These are phyloP conservation scores for Triticum urartu DNA, from an alignment of 176 grass and related monocot species.

Conservation along the genomic window DNA sequence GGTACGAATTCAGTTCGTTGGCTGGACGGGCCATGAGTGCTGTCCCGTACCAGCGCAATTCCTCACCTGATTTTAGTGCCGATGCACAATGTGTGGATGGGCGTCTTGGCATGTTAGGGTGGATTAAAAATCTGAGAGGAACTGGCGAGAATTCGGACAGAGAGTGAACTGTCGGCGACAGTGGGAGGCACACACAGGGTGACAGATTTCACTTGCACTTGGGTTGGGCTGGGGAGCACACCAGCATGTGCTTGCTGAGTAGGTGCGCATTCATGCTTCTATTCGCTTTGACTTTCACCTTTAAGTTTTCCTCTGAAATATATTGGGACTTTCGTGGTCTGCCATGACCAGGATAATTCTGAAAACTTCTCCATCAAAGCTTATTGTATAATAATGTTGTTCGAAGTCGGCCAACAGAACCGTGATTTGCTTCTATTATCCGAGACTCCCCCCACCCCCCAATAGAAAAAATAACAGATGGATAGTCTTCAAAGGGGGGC, in stretches of 20 bases:
- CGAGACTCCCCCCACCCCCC: slow-evolving; percentile 8
- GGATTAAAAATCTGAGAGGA: not conserved
- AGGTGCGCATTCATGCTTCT: slow-evolving; percentile 12
- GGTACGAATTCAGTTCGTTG: not conserved
- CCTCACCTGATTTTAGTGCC: not conserved
- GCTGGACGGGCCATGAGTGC: not conserved
- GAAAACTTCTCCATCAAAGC: not conserved
- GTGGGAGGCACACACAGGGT: not conserved
- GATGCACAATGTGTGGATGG: not conserved
- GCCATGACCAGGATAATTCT: not conserved
- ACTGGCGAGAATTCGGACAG: not conserved
- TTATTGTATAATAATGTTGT: slow-evolving; percentile 1
- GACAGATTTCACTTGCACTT: not conserved
- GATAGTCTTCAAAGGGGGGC: not conserved
- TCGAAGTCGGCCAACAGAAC: slow-evolving; percentile 39
- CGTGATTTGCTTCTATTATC: slow-evolving; percentile 8
- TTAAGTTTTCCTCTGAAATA: not conserved
- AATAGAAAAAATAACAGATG: slow-evolving; percentile 32
- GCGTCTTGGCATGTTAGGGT: not conserved
- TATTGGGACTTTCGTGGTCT: not conserved
- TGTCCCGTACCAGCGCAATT: not conserved
- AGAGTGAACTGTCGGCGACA: not conserved
- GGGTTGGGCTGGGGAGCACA: not conserved
- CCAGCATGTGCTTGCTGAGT: not conserved
- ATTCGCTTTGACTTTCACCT: not conserved